These are phyloP conservation scores for Strobilomyces dryophilus DNA, from an alignment of 768 basidiomycete species.

Conservation along the genomic window DNA sequence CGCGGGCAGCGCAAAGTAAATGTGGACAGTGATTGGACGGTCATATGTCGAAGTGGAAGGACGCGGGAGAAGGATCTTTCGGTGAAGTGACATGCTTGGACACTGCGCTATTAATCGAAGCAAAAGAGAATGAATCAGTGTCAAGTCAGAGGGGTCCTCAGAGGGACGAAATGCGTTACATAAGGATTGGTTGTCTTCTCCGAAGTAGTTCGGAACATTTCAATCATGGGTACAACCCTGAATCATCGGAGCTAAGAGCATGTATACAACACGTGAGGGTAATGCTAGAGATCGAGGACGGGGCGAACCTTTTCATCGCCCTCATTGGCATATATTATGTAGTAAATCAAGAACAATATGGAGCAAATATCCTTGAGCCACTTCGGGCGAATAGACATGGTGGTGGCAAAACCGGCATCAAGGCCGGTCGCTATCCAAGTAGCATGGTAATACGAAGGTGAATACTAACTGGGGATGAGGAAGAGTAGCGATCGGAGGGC, in stretches of 20 bases:
- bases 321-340: conserved; percentile 83
- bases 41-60: conserved; percentile 71
- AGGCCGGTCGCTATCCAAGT: conserved; percentile 93
- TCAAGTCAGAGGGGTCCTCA: conserved; percentile 5
- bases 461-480: conserved; percentile 53
- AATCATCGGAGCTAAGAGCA: conserved; percentile 77
- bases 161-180: conserved; percentile 40
- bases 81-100: conserved; percentile 59
- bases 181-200: conserved; percentile 95
- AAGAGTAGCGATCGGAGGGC: neutral
- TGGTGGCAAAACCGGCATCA: conserved; percentile 95
- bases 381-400: conserved; percentile 87
- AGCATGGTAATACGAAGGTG: conserved; percentile 90
- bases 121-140: conserved; percentile 34
- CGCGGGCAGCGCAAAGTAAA: conserved; percentile 77
- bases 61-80: conserved; percentile 79
- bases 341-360: conserved; percentile 83
- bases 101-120: conserved; percentile 55
- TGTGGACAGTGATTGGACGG: conserved; percentile 76
- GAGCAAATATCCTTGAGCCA: conserved; percentile 89
- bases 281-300: neutral
- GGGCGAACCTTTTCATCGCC: conserved; percentile 90
- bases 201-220: conserved; percentile 95
- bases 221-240: conserved; percentile 89
- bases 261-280: neutral